Evolutionary conservation across 2,329 filamentous ascomycete genomes (phyloP).

Genomic region (Emmonsiellopsis sp.): DNA sequence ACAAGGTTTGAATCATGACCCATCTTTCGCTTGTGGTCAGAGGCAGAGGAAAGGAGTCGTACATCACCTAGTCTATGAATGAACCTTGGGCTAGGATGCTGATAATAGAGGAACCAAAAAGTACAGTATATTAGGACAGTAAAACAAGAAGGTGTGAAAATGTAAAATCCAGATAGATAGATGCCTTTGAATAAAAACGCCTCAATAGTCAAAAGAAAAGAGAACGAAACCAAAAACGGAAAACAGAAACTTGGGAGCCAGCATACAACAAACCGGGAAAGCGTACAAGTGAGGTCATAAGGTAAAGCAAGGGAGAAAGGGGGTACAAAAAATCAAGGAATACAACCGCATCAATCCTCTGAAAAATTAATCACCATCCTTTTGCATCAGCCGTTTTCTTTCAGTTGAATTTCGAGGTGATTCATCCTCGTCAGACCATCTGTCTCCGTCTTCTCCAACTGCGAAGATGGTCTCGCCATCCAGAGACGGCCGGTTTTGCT

Average conservation of each 20-base stretch:
- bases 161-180: background rate
- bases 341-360: background rate
- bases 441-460: conserved; percentile 76
- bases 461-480: conserved; percentile 96
- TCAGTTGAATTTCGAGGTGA: conserved; percentile 42
- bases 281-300: background rate
- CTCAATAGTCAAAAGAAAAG: background rate
- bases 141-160: background rate
- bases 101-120: too few relatives aligned
- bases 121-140: background rate
- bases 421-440: conserved; percentile 62
- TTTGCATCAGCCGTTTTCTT: conserved; percentile 42
- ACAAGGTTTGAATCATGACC: too few relatives aligned
- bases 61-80: background rate
- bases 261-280: background rate
- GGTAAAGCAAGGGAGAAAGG: too few relatives aligned
- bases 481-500: conserved; percentile 50
- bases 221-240: background rate
- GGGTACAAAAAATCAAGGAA: background rate
- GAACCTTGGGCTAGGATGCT: background rate
- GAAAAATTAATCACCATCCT: conserved; percentile 18
- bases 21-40: too few relatives aligned
- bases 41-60: too few relatives aligned
- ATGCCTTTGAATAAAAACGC: background rate
- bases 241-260: background rate